Base-by-base conservation (phyloP, 1,284 basidiomycete genomes). In the Cryptococcus floricola region DNA sequence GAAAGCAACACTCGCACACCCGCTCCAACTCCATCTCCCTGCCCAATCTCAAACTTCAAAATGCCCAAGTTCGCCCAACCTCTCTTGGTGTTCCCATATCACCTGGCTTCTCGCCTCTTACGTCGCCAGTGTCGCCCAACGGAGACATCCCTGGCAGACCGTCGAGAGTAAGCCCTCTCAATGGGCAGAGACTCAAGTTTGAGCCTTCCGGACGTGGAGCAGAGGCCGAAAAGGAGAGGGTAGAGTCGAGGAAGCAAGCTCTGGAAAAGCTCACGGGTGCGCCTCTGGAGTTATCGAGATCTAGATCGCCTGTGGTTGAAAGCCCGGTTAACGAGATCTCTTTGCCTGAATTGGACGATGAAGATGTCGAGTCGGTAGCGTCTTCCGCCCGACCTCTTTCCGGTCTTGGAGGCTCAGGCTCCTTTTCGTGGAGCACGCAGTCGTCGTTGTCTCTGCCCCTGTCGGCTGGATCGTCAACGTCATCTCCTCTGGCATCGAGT, bases 1-100 rank as follows among this genome's bases (percentile, higher is more conserved):
- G 64, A 51, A 68, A 64, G 50, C 67, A 69, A 5, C 74, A 74
- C 55, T 74, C 72, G 2, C 74, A 76, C 56, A 74, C 69, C 28
- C 69, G 74, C 23, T 76, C 74, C 13, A 69, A 65, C 39, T 76
- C 74, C 38, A 76, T 76, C 47, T 76, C 74, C 1, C 55, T 75
- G 1, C 68, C 73, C 3, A 74, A 73, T 50, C 65, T 73, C 48
- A 73, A 71, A 48, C 61, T 75, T 7, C 63, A 57, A 8, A 46
- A 54, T 13, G 56, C 63, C 37, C n/a, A 37, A 27, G 7, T 31
- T 10, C 60, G 71, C 8, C 68, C 72, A 2, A 52, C 57, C 4
- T 73, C 70, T 1, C 62, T 73, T 7, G 71, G 71, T 13, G 53
- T 74, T 2, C 64, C 69, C 3, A 58, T 58, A 2, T 61, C 69